Percentiles rank a stretch among this genome's conserved stretches.
Evolutionary conservation across 805 yeast genomes (phyloP).

Genomic region (Candida tibetensis): DNA sequence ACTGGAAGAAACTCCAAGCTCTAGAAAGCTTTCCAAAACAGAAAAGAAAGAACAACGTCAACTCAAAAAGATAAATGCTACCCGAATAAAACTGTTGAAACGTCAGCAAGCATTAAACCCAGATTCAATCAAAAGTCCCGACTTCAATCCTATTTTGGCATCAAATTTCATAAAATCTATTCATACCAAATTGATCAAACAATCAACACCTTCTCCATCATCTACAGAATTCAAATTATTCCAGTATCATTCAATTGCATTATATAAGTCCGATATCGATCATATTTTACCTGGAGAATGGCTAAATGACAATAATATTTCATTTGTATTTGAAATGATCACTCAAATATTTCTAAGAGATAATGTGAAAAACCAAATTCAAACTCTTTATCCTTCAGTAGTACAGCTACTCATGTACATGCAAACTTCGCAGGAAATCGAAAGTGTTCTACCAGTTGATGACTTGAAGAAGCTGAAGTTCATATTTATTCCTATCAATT

Average conservation of each 20-base stretch:
- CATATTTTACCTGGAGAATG: slow-evolving; percentile 65
- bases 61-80: slow-evolving; percentile 18
- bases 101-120: slow-evolving; percentile 8
- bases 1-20: background rate
- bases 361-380: slow-evolving; percentile 24
- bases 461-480: slow-evolving; percentile 38
- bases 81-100: slow-evolving; percentile 15
- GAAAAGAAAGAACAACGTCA: slow-evolving; percentile 10
- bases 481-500: slow-evolving; percentile 68
- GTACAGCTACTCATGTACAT: slow-evolving; percentile 57
- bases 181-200: slow-evolving; percentile 14
- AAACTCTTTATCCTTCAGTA: slow-evolving; percentile 55
- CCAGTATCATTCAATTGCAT: slow-evolving; percentile 55
- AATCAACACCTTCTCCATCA: background rate
- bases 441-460: slow-evolving; percentile 32
- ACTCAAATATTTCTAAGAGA: slow-evolving; percentile 19
- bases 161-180: slow-evolving; percentile 18
- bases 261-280: slow-evolving; percentile 56
- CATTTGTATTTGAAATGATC: slow-evolving; percentile 56
- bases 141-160: slow-evolving; percentile 12
- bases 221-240: slow-evolving; percentile 29
- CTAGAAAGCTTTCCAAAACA: slow-evolving; percentile 7
- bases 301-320: slow-evolving; percentile 69
- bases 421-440: slow-evolving; percentile 36
- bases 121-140: background rate